Evolutionary conservation across 208 protist species (phyloP).

Genomic region (Acanthamoeba healyi): DNA sequence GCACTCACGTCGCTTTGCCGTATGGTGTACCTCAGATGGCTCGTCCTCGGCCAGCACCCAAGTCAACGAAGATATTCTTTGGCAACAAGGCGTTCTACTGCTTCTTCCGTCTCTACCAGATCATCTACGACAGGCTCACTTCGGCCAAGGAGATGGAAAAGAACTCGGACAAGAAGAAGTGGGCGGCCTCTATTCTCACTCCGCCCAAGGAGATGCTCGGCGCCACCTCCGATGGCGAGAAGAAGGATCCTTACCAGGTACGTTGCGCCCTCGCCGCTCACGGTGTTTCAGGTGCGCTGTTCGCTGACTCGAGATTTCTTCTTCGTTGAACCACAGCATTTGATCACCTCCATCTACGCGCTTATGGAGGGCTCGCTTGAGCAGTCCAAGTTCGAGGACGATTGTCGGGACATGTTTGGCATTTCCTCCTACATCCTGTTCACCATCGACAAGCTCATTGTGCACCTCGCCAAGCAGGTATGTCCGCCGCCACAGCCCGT

Average conservation of each 20-base stretch:
- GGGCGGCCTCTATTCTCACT: conserved; percentile 49
- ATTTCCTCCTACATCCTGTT: conserved; percentile 80
- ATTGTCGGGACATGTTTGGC: conserved; percentile 81
- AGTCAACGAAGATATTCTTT: conserved; percentile 78
- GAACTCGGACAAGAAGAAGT: conserved; percentile 62
- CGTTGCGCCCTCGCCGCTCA: neutral
- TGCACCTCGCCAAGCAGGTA: conserved; percentile 77
- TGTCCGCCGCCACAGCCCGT: neutral
- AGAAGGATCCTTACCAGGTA: conserved; percentile 9
- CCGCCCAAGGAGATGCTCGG: conserved; percentile 13
- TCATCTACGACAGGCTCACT: conserved; percentile 81
- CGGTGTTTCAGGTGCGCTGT: neutral
- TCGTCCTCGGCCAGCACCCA: neutral
- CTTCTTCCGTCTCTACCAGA: conserved; percentile 80
- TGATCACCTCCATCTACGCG: conserved; percentile 60
- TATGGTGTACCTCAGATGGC: neutral
- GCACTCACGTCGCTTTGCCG: neutral
- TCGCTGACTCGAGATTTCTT: neutral
- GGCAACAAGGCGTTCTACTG: conserved; percentile 84
- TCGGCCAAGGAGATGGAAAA: conserved; percentile 80
- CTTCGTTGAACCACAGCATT: neutral
- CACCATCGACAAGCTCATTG: conserved; percentile 84
- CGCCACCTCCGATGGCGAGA: neutral
- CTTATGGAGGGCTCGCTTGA: conserved; percentile 59
- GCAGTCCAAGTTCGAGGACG: conserved; percentile 80